Evolutionary conservation across 176 grass and related monocot species (phyloP).

Genomic region (Themeda triandra): DNA sequence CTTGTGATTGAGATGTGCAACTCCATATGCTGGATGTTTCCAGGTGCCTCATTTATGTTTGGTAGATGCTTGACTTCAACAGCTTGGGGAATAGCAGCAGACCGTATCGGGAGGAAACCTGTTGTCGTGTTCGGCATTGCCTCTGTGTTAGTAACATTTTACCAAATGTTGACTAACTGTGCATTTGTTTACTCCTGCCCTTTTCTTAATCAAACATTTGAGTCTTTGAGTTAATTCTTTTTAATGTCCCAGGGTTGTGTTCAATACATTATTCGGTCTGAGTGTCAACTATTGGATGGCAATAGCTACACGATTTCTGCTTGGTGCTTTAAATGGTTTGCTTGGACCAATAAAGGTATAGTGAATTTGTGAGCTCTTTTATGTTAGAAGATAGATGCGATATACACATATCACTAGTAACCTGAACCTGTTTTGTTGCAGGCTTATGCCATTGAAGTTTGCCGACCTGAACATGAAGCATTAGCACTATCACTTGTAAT

Average conservation of each 20-base stretch:
- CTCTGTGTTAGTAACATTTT: conserved; percentile 76
- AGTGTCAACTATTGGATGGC: conserved; percentile 94
- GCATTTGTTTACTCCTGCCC: conserved; percentile 1
- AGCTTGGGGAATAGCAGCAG: conserved; percentile 76
- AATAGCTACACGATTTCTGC: conserved; percentile 75
- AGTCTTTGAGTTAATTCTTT: conserved; percentile 13
- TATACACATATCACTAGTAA: background rate
- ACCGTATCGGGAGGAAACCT: conserved; percentile 85
- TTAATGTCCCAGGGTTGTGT: conserved; percentile 63
- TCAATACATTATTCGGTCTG: conserved; percentile 88
- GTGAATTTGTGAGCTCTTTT: background rate
- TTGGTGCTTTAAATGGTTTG: conserved; percentile 85
- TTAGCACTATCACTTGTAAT: conserved; percentile 78
- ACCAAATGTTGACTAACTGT: background rate
- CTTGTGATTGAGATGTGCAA: background rate
- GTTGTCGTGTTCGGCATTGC: conserved; percentile 72
- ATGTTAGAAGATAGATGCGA: background rate
- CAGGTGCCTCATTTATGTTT: conserved; percentile 96
- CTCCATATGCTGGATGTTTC: conserved; percentile 31
- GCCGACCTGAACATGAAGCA: conserved; percentile 77
- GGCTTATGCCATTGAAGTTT: conserved; percentile 92
- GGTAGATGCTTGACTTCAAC: conserved; percentile 91
- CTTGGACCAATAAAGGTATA: conserved; percentile 86
- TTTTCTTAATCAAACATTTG: background rate
- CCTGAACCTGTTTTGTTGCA: conserved; percentile 25